Evolutionary conservation across 768 basidiomycete species (phyloP), one percentile per base, ranked within the genome.

Genomic region (Auriscalpium vulgare): DNA sequence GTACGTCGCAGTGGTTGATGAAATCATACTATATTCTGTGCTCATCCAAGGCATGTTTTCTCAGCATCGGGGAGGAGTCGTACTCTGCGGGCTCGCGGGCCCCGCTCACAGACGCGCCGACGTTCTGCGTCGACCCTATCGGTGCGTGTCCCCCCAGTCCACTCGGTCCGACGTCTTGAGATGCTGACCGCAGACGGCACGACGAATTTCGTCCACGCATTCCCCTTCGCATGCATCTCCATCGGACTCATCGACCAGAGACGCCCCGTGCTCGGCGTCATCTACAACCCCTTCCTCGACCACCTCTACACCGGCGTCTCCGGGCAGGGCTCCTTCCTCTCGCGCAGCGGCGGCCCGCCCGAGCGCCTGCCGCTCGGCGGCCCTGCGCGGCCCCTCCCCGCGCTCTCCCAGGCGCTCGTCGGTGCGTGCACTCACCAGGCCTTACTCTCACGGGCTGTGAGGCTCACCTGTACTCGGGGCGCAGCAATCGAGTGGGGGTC

Each of bases 71-170:
- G 55, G 95, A 99, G 67, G 95, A 98, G 72, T 88, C 88, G 0
- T 94, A 88, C 62, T 83, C 91, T 9, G 78, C 85, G 4, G 91
- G 91, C n/a, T 68, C 77, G 56, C 77, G 81, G 35, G 76, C 78
- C 17, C 77, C 83, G 10, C 70, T 95, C 55, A 91, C 90, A 1
- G 88, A 97, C 63, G 84, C 84, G 35, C 93, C 94, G 5, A 98
- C 95, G 0, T 99, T 89, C 75, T 97, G 95, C 64, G 90, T 95
- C 46, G 95, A 98, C 68, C 95, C 95, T 36, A 95, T 97, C 56
- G 94, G 89, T 86, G 62, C 54, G 76, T 64, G 53, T 14, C 44
- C 8, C 43, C 8, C 36, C 21, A 40, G 21, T 37, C 16, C 34
- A 45, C 16, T 8, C 36, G 35, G 29, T 29, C 37, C 45, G 19